Evolutionary conservation across 345 rosid species (phyloP).

Genomic region (Bruguiera sexangula): DNA sequence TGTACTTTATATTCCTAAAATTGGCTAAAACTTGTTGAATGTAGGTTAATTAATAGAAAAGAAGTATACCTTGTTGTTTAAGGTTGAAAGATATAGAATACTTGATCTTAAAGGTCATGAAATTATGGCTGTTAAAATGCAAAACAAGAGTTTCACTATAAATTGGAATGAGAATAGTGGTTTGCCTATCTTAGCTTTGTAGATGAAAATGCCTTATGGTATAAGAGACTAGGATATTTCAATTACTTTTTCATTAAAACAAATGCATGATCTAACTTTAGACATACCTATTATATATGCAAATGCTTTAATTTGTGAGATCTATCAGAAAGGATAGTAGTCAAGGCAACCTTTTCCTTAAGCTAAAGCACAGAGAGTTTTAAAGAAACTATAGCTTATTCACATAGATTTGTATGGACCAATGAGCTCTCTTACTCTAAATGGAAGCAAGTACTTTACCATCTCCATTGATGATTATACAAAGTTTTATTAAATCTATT

Average conservation of each 20-base stretch:
- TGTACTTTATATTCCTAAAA: no score
- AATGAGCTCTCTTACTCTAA: not conserved
- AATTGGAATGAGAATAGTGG: not conserved
- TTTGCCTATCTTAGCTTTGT: not conserved
- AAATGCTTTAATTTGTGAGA: not conserved
- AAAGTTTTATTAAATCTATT: not conserved
- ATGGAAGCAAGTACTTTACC: not conserved
- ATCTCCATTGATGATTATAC: not conserved
- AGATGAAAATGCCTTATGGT: not conserved
- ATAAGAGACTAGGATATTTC: not conserved
- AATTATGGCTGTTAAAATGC: not conserved
- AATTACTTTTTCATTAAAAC: not conserved
- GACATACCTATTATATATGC: not conserved
- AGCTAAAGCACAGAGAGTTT: not conserved
- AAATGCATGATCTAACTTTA: not conserved
- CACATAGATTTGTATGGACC: not conserved
- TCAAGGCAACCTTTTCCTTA: not conserved
- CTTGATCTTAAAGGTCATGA: not conserved
- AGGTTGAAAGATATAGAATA: no score
- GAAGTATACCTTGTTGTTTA: no score
- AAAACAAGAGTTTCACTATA: not conserved
- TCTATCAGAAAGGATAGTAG: not conserved
- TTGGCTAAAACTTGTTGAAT: no score
- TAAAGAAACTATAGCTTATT: not conserved
- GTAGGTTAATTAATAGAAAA: no score